These are phyloP conservation scores for Colletotrichum tropicicola DNA, from an alignment of 2,329 filamentous ascomycete genomes.

Conservation along the genomic window DNA sequence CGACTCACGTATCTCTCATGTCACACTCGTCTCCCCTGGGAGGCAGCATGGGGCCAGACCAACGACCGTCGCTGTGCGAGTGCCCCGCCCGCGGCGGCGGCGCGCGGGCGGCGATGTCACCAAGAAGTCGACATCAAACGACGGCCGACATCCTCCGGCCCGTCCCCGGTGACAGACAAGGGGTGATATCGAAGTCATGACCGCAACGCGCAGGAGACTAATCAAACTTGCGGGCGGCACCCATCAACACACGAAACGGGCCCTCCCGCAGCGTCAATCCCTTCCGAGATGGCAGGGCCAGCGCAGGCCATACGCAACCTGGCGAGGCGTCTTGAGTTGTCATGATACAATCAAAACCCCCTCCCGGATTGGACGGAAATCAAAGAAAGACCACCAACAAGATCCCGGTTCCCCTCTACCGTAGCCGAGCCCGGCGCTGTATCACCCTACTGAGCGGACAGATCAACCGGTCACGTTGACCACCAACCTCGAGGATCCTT, in stretches of 20 bases:
- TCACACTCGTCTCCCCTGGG: not conserved
- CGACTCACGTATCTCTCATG: not conserved
- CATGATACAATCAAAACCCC: not conserved
- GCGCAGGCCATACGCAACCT: not conserved
- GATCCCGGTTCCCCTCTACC: not conserved
- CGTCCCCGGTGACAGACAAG: constrained; percentile 9
- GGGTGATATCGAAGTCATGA: not conserved
- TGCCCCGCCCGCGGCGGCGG: constrained; percentile 1
- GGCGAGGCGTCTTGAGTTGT: not conserved
- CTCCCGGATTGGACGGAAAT: constrained; percentile 3
- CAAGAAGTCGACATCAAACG: not conserved
- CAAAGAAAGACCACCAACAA: not conserved
- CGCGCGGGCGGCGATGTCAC: constrained; percentile 19
- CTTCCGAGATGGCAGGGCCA: constrained; percentile 5
- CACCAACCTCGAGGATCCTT: not conserved
- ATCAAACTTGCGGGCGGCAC: not conserved
- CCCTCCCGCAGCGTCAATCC: constrained; percentile 17
- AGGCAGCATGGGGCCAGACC: constrained; percentile 3
- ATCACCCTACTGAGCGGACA: constrained; percentile 13
- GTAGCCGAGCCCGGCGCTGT: constrained; percentile 18
- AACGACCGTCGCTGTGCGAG: not conserved
- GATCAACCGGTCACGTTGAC: constrained; percentile 21
- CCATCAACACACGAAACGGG: constrained; percentile 16
- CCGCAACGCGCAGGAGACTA: constrained; percentile 16
- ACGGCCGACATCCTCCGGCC: constrained; percentile 21